These are phyloP conservation scores for Cicer chorassanicum DNA, from an alignment of 306 rosid species.

Conservation along the genomic window DNA sequence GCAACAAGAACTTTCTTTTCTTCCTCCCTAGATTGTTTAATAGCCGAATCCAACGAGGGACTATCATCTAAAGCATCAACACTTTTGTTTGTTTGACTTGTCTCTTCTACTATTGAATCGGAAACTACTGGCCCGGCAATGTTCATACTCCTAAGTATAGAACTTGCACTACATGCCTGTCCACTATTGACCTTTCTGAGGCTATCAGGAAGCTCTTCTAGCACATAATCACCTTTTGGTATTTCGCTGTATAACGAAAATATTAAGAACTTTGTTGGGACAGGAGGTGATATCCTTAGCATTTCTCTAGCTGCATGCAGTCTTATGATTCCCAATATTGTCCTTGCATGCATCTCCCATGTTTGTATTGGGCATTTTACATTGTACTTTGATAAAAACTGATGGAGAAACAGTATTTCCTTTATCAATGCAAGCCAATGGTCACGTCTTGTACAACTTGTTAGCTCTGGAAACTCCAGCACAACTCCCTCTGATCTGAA, in stretches of 20 bases:
- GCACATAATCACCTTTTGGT: slow-evolving; percentile 89
- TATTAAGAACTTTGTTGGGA: slow-evolving; percentile 82
- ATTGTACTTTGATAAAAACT: slow-evolving; percentile 60
- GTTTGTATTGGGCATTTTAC: slow-evolving; percentile 54
- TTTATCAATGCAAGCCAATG: slow-evolving; percentile 86
- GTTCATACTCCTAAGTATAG: slow-evolving; percentile 64
- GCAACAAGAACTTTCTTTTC: slow-evolving; percentile 76
- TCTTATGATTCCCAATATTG: slow-evolving; percentile 79
- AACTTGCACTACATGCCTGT: slow-evolving; percentile 71
- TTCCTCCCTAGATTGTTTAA: slow-evolving; percentile 78
- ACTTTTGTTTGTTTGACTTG: slow-evolving; percentile 33
- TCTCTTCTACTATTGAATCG: slow-evolving; percentile 43
- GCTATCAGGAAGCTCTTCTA: slow-evolving; percentile 76
- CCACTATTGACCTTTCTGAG: slow-evolving; percentile 56
- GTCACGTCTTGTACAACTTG: slow-evolving; percentile 93
- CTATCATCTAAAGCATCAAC: slow-evolving; percentile 45
- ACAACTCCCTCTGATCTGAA: slow-evolving; percentile 54
- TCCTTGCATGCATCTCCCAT: slow-evolving; percentile 93
- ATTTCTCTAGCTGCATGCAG: slow-evolving; percentile 95
- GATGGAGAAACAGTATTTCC: slow-evolving; percentile 78
- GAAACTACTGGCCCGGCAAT: slow-evolving; percentile 47
- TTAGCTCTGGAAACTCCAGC: slow-evolving; percentile 88
- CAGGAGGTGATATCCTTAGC: slow-evolving; percentile 85
- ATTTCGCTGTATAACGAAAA: slow-evolving; percentile 79
- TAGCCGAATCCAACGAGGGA: slow-evolving; percentile 61